Conservation (phyloP, 2,329 filamentous ascomycete genomes). For the Graphiopsis chlorocephala region DNA sequence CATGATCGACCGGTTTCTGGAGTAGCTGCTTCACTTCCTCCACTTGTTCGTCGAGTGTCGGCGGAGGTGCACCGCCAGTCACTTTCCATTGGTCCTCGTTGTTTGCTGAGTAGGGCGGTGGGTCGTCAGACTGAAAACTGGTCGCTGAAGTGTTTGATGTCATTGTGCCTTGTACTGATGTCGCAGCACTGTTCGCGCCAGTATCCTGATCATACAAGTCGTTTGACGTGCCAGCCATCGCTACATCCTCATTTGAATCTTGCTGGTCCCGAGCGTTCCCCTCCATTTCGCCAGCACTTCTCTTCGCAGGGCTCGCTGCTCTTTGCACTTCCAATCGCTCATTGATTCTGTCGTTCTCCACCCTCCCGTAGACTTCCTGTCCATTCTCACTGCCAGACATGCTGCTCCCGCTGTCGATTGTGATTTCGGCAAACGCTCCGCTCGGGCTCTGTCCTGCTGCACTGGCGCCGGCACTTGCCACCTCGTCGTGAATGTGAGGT, state of each 20-base stretch:
- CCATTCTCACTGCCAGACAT: conserved; percentile 40
- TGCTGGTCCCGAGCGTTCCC: conserved; percentile 18
- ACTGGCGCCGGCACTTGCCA: conserved; percentile 25
- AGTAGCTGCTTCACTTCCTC: conserved; percentile 65
- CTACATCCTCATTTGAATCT: conserved; percentile 14
- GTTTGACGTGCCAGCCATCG: conserved; percentile 14
- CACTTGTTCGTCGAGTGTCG: conserved; percentile 63
- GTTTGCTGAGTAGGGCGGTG: conserved; percentile 22
- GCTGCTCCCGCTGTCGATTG: conserved; percentile 39
- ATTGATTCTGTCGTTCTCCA: conserved; percentile 18
- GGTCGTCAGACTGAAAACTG: conserved; percentile 22
- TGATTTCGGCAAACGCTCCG: conserved; percentile 29
- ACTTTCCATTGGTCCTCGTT: background rate
- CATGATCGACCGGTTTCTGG: conserved; percentile 59
- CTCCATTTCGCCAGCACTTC: conserved; percentile 55
- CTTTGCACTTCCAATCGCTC: conserved; percentile 30
- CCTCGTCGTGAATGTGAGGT: conserved; percentile 55
- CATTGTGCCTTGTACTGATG: conserved; percentile 15
- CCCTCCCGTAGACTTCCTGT: conserved; percentile 14
- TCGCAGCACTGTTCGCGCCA: conserved; percentile 16
- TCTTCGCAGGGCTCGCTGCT: conserved; percentile 48
- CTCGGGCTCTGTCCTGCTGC: conserved; percentile 32
- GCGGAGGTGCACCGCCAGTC: background rate
- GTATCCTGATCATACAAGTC: conserved; percentile 14
- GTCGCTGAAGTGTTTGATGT: conserved; percentile 23